These are phyloP conservation scores for Williopsis jadinii DNA, from an alignment of 1,139 yeast genomes.

Conservation along the genomic window DNA sequence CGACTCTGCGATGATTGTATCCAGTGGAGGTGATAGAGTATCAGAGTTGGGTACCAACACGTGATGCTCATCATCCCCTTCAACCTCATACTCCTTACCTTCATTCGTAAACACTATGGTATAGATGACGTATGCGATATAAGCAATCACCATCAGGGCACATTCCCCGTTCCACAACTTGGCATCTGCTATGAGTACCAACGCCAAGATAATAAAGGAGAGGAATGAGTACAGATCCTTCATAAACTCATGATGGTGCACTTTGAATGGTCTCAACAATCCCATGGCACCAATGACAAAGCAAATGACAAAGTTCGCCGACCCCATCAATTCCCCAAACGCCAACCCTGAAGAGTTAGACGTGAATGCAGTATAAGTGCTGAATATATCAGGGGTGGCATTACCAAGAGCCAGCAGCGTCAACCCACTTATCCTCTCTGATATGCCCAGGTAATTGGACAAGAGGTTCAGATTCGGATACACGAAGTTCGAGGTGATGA, in stretches of 20 bases:
- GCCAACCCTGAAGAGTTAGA: slow-evolving; percentile 70
- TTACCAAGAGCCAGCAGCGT: slow-evolving; percentile 88
- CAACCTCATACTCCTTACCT: slow-evolving; percentile 1
- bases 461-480: slow-evolving; percentile 68
- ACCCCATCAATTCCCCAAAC: slow-evolving; percentile 81
- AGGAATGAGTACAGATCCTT: slow-evolving; percentile 33
- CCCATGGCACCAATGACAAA: slow-evolving; percentile 75
- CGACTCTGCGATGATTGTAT: not conserved
- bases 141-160: slow-evolving; percentile 34
- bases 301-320: slow-evolving; percentile 71
- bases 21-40: too few species aligned
- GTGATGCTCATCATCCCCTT: slow-evolving; percentile 5
- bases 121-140: slow-evolving; percentile 31
- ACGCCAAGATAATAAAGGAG: slow-evolving; percentile 32
- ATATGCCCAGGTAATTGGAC: slow-evolving; percentile 50
- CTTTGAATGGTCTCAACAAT: slow-evolving; percentile 56
- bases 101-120: slow-evolving; percentile 12
- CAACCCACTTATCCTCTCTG: slow-evolving; percentile 80
- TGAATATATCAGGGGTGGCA: slow-evolving; percentile 84
- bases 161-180: slow-evolving; percentile 42
- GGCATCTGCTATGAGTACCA: slow-evolving; percentile 44
- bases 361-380: slow-evolving; percentile 76
- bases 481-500: slow-evolving; percentile 68
- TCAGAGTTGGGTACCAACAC: not conserved
- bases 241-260: slow-evolving; percentile 35